phyloP scores from a whole-genome alignment of 2,329 filamentous ascomycete genomes.

The Diaporthe vaccinii region DNA sequence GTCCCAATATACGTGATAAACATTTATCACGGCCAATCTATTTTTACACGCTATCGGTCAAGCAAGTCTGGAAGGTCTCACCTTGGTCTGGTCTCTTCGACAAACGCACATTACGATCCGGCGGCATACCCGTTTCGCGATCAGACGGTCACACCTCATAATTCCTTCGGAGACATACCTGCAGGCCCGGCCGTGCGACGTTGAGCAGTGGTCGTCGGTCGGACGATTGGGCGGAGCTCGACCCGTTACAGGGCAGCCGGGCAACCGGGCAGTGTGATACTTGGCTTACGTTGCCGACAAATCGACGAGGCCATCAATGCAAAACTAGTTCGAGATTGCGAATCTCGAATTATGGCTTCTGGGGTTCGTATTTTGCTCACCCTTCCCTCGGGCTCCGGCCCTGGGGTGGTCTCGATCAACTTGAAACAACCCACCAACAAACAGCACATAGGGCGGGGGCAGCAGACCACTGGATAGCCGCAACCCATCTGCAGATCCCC shows the following conservation, averaged over 20 bases:
- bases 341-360: conserved; percentile 20
- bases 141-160: not conserved
- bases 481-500: conserved; percentile 35
- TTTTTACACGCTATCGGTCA: conserved; percentile 16
- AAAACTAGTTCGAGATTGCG: conserved; percentile 34
- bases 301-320: conserved; percentile 22
- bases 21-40: conserved; percentile 5
- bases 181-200: conserved; percentile 18
- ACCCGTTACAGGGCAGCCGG: conserved; percentile 26
- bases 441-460: not conserved
- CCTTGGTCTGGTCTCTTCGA: conserved; percentile 17
- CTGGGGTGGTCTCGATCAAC: conserved; percentile 20
- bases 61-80: not conserved
- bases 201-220: conserved; percentile 18
- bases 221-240: conserved; percentile 4
- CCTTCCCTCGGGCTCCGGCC: not conserved
- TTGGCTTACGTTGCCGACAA: conserved; percentile 30
- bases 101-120: conserved; percentile 11
- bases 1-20: not conserved
- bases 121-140: conserved; percentile 32
- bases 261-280: conserved; percentile 9
- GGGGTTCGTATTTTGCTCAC: conserved; percentile 4
- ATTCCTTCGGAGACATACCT: not conserved
- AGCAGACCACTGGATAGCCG: conserved; percentile 16
- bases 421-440: conserved; percentile 33